A percentile compares a stretch with the other conserved stretches of the same genome.
phyloP scores from a whole-genome alignment of 768 basidiomycete genomes.

The Naematelia encephala region DNA sequence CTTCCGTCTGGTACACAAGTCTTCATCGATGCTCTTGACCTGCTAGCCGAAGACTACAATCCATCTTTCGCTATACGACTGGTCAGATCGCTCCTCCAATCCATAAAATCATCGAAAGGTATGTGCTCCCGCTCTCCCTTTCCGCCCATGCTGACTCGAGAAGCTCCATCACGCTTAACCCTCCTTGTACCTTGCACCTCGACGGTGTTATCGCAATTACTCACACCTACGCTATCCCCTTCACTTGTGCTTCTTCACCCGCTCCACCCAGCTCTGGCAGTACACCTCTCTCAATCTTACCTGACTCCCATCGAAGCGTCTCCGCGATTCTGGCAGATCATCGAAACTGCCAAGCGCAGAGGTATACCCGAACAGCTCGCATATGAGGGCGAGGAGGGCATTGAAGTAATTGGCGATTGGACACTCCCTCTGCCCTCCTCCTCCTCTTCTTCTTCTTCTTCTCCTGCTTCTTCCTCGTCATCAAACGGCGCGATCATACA shows the following conservation, averaged over 20 bases:
- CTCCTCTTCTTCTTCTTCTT: neutral
- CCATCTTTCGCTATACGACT: slow-evolving; percentile 17
- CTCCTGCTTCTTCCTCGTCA: neutral
- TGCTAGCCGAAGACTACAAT: slow-evolving; percentile 42
- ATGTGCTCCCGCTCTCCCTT: neutral
- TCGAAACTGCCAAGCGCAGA: slow-evolving; percentile 64
- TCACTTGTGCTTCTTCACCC: slow-evolving; percentile 50
- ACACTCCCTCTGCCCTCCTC: neutral
- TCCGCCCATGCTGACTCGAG: neutral
- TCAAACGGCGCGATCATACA: slow-evolving; percentile 56
- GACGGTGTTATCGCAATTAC: slow-evolving; percentile 22
- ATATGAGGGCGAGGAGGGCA: slow-evolving; percentile 17
- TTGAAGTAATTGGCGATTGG: slow-evolving; percentile 32
- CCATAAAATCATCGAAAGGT: slow-evolving; percentile 37
- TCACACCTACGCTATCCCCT: slow-evolving; percentile 29
- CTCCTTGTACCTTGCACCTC: slow-evolving; percentile 32
- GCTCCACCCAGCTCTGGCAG: slow-evolving; percentile 68
- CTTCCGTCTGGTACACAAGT: slow-evolving; percentile 29
- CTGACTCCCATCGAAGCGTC: slow-evolving; percentile 67
- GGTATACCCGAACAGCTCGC: slow-evolving; percentile 54
- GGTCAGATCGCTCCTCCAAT: slow-evolving; percentile 22
- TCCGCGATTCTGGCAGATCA: slow-evolving; percentile 75
- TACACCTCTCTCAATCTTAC: slow-evolving; percentile 67
- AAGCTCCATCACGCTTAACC: slow-evolving; percentile 41
- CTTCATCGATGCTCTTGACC: slow-evolving; percentile 43